A percentile compares a stretch with the other conserved stretches of the same genome.
These are phyloP conservation scores for Seiridium unicorne DNA, from an alignment of 2,329 filamentous ascomycete species.

Conservation along the genomic window DNA sequence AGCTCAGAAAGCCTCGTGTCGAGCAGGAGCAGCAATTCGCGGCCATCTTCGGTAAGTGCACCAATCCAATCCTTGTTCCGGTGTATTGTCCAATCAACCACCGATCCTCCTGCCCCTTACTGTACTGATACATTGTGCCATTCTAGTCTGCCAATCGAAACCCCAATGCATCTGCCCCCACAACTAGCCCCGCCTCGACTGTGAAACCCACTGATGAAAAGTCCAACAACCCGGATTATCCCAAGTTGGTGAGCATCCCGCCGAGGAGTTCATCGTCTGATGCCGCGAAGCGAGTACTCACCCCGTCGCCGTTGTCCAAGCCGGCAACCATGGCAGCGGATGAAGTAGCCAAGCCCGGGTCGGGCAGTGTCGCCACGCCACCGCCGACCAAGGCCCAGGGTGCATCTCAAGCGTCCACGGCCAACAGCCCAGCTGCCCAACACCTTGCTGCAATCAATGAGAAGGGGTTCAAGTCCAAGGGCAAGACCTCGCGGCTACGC, in stretches of 20 bases:
- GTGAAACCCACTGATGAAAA: constrained; percentile 42
- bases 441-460: constrained; percentile 86
- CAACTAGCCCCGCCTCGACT: constrained; percentile 51
- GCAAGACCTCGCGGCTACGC: constrained; percentile 81
- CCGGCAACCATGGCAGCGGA: constrained; percentile 62
- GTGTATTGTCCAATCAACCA: constrained; percentile 44
- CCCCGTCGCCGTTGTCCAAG: constrained; percentile 73
- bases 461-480: constrained; percentile 73
- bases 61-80: constrained; percentile 15
- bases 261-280: constrained; percentile 64
- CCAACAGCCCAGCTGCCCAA: constrained; percentile 72
- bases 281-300: constrained; percentile 62
- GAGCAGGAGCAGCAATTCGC: constrained; percentile 56
- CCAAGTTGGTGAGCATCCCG: constrained; percentile 56
- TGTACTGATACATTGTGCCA: constrained; percentile 25
- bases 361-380: constrained; percentile 27
- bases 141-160: constrained; percentile 60
- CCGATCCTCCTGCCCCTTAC: constrained; percentile 44
- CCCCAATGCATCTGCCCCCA: constrained; percentile 44
- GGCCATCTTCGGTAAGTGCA: constrained; percentile 64
- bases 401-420: constrained; percentile 27
- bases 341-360: constrained; percentile 23
- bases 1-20: constrained; percentile 67
- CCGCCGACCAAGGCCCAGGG: constrained; percentile 29
- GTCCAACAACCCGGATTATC: constrained; percentile 49